Evolutionary conservation across 202 grass and related monocot genomes (phyloP).

Genomic region (Brachypodium distachyon): DNA sequence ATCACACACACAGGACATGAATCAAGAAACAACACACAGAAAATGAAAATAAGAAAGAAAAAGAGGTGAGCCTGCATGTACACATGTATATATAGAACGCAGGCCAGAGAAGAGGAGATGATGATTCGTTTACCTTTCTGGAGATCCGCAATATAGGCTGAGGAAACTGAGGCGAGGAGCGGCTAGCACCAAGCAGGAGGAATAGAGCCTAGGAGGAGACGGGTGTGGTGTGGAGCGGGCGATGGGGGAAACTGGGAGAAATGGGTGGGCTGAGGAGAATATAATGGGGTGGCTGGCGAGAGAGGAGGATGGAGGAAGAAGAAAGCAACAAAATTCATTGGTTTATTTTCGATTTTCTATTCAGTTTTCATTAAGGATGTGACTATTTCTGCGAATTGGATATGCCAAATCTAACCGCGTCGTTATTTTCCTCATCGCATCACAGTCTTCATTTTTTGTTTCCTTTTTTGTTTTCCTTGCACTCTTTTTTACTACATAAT

Average conservation of each 20-base stretch:
- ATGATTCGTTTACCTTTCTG: slow-evolving; percentile 16
- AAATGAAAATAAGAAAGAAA: too few species aligned
- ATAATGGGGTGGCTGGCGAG: slow-evolving; percentile 11
- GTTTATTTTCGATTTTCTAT: not conserved
- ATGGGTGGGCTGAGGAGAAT: slow-evolving; percentile 18
- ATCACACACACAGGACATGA: not conserved
- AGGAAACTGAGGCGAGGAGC: not conserved
- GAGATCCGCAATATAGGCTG: not conserved
- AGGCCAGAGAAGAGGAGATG: not conserved
- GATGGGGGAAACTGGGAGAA: slow-evolving; percentile 18
- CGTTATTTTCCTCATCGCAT: not conserved
- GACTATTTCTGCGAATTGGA: slow-evolving; percentile 5
- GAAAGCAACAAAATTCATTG: slow-evolving; percentile 7
- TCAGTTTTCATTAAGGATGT: not conserved
- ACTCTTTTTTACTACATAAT: not conserved
- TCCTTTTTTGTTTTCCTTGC: not conserved
- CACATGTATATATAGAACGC: not conserved
- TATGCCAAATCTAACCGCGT: slow-evolving; percentile 24
- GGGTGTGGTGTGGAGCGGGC: not conserved
- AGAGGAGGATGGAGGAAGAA: not conserved
- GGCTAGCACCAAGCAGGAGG: not conserved
- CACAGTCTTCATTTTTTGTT: not conserved
- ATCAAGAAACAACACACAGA: slow-evolving; percentile 26
- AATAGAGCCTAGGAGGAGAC: not conserved
- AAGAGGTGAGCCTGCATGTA: not conserved